Percentiles rank a stretch among this genome's conserved stretches.
phyloP scores from a whole-genome alignment of 306 rosid genomes.

The Prunus armeniaca region DNA sequence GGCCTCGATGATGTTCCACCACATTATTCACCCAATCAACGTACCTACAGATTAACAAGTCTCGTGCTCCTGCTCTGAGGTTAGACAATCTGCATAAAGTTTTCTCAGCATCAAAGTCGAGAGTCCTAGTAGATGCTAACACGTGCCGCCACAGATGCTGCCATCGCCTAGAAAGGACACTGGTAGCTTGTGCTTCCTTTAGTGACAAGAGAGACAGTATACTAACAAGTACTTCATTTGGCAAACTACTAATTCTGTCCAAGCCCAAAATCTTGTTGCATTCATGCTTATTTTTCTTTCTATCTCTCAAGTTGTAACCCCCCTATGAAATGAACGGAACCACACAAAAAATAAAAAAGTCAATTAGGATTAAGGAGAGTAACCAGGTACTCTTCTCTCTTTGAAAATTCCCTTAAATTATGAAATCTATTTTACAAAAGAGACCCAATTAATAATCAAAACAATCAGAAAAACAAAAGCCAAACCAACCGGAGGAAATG shows the following conservation, averaged over 20 bases:
- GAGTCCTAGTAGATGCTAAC: neutral
- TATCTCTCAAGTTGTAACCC: neutral
- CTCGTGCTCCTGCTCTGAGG: neutral
- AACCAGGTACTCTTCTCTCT: neutral
- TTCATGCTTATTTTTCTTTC: neutral
- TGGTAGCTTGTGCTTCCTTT: neutral
- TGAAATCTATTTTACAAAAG: neutral
- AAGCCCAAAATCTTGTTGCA: neutral
- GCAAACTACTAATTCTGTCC: neutral
- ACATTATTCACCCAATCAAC: neutral
- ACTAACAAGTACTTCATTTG: neutral
- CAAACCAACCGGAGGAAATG: neutral
- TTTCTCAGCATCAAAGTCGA: neutral
- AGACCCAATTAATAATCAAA: neutral
- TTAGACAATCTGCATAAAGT: neutral
- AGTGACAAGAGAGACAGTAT: neutral
- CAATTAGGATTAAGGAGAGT: neutral
- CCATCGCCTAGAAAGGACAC: constrained; percentile 2
- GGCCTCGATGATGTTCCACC: neutral
- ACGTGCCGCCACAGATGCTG: neutral
- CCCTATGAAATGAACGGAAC: neutral
- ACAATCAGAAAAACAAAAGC: neutral
- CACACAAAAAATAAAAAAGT: neutral
- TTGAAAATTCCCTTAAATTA: neutral
- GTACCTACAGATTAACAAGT: neutral